phyloP scores from a whole-genome alignment of 2,329 filamentous ascomycete species.

The Gyromitra esculenta region DNA sequence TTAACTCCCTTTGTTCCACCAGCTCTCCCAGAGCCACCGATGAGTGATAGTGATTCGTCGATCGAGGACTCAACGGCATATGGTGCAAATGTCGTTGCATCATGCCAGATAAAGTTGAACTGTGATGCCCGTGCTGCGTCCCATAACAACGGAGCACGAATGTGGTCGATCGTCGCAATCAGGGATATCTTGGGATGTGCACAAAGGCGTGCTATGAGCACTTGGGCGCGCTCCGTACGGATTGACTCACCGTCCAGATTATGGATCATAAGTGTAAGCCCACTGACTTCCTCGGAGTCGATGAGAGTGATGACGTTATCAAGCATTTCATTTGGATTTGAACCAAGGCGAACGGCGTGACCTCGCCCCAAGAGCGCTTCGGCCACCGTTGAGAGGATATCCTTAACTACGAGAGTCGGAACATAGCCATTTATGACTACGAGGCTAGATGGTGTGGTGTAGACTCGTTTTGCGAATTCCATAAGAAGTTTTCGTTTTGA shows the following conservation, averaged over 20 bases:
- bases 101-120: conserved; percentile 89
- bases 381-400: conserved; percentile 75
- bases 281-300: conserved; percentile 56
- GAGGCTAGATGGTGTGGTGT: conserved; percentile 67
- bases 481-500: conserved; percentile 82
- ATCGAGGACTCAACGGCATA: conserved; percentile 83
- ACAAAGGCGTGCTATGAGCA: conserved; percentile 78
- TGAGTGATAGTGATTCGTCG: conserved; percentile 73
- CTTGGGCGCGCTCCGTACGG: conserved; percentile 75
- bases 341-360: conserved; percentile 61
- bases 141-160: conserved; percentile 88
- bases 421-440: conserved; percentile 89
- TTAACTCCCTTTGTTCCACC: conserved; percentile 85
- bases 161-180: conserved; percentile 84
- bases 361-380: conserved; percentile 66
- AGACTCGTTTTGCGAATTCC: conserved; percentile 76
- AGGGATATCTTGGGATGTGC: conserved; percentile 77
- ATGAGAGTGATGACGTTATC: conserved; percentile 55
- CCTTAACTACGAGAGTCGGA: conserved; percentile 71
- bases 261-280: conserved; percentile 78
- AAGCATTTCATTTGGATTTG: conserved; percentile 59
- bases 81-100: conserved; percentile 87
- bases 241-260: conserved; percentile 84
- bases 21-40: conserved; percentile 65
- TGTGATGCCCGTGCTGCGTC: conserved; percentile 83